Evolutionary conservation across 1,284 basidiomycete species (phyloP).

Genomic region (Leccinum griseonigrum): DNA sequence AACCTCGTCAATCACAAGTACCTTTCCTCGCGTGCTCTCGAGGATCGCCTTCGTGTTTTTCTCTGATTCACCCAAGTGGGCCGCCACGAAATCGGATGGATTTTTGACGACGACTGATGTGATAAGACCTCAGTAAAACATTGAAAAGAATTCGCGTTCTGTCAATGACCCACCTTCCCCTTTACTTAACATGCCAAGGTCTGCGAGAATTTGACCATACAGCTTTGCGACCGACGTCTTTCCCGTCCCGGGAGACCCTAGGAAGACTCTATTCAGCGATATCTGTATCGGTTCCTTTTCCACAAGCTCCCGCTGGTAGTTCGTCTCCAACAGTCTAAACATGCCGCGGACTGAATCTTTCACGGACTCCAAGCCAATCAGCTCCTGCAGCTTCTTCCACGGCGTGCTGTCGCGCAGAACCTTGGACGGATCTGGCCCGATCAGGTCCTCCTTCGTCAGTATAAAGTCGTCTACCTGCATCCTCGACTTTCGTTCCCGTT

Average conservation of each 20-base stretch:
- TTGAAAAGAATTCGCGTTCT: background rate
- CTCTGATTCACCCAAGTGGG: background rate
- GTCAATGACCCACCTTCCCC: background rate
- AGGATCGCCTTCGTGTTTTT: background rate
- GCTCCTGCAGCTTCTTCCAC: background rate
- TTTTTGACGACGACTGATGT: background rate
- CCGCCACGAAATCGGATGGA: background rate
- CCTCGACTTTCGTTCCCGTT: background rate
- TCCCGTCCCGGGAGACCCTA: background rate
- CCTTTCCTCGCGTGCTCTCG: background rate
- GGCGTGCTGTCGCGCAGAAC: background rate
- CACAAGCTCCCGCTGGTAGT: background rate
- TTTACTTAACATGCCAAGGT: background rate
- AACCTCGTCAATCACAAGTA: background rate
- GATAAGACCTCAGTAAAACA: background rate
- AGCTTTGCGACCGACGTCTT: background rate
- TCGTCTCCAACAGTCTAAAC: background rate
- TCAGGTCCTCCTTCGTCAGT: background rate
- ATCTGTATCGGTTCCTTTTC: background rate
- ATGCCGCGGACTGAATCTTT: background rate
- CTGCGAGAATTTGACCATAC: background rate
- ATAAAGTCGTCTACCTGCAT: background rate
- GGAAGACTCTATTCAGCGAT: background rate
- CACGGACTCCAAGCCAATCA: background rate
- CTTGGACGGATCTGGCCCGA: background rate